phyloP scores from a whole-genome alignment of 164 flowering plant species.

The Cinnamomum chago region DNA sequence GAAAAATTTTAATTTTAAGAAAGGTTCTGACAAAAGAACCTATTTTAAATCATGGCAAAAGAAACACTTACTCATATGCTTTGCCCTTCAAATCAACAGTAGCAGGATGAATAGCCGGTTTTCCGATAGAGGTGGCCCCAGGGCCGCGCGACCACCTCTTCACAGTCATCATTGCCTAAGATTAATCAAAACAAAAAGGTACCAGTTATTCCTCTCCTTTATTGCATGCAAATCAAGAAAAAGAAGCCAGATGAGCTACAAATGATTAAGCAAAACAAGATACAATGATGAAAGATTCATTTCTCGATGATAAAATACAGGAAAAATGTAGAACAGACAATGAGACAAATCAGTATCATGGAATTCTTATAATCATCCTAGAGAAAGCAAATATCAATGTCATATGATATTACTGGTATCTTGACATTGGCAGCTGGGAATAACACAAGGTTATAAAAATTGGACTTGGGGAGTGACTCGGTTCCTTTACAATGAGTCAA shows the following conservation, averaged over 20 bases:
- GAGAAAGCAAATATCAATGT: no score
- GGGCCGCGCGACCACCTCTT: constrained; percentile 74
- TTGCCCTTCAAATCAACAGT: constrained; percentile 88
- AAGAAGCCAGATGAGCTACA: background rate
- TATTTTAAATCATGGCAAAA: background rate
- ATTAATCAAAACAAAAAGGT: background rate
- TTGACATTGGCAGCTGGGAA: no score
- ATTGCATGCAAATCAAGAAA: background rate
- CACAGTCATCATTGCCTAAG: constrained; percentile 95
- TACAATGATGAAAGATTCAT: background rate
- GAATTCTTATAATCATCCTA: background rate
- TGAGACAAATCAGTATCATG: background rate
- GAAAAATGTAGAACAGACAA: no score
- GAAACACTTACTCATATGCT: constrained; percentile 73
- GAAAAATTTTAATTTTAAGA: background rate
- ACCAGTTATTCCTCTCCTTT: background rate
- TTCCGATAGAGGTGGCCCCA: constrained; percentile 51
- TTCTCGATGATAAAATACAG: no score
- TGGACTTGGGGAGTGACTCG: no score
- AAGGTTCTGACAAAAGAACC: background rate
- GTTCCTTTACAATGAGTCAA: no score
- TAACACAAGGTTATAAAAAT: no score
- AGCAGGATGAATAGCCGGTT: constrained; percentile 87
- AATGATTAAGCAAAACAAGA: background rate
- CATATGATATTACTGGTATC: no score